Percentiles rank a stretch among this genome's conserved stretches.
phyloP scores from a whole-genome alignment of 164 flowering plant genomes.

The Umbilicus rupestris region DNA sequence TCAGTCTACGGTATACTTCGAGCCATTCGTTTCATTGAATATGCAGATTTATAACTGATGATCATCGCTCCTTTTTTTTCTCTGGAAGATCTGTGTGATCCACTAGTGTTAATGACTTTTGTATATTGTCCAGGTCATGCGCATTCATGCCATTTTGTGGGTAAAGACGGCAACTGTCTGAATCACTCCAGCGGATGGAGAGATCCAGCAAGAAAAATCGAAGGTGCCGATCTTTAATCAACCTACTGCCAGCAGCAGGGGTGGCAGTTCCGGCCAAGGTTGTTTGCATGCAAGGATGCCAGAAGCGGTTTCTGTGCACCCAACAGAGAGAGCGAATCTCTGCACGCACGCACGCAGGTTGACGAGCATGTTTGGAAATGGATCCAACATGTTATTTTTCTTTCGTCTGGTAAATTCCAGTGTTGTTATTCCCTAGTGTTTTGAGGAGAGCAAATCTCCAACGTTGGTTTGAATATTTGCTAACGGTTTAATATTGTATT shows the following conservation, averaged over 20 bases:
- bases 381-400: neutral
- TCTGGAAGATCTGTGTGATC: neutral
- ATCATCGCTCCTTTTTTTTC: too few relatives aligned
- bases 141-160: neutral
- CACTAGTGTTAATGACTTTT: neutral
- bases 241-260: conserved; percentile 5
- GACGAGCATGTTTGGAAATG: conserved; percentile 2
- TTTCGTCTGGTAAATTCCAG: too few relatives aligned
- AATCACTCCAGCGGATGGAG: conserved; percentile 4
- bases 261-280: conserved; percentile 1
- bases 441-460: neutral
- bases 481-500: too few relatives aligned
- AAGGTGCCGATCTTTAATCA: neutral
- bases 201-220: neutral
- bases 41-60: too few relatives aligned
- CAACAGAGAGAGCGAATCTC: neutral
- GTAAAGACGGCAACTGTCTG: neutral
- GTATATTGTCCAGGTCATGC: neutral
- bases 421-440: too few relatives aligned
- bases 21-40: too few relatives aligned
- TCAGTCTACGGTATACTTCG: neutral
- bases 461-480: too few relatives aligned
- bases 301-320: neutral
- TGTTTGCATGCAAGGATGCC: neutral
- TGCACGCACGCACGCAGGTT: neutral